Percentiles rank a stretch among this genome's conserved stretches.
These are phyloP conservation scores for Xerocomus brunneocitrinus DNA, from an alignment of 768 basidiomycete genomes.

Conservation along the genomic window DNA sequence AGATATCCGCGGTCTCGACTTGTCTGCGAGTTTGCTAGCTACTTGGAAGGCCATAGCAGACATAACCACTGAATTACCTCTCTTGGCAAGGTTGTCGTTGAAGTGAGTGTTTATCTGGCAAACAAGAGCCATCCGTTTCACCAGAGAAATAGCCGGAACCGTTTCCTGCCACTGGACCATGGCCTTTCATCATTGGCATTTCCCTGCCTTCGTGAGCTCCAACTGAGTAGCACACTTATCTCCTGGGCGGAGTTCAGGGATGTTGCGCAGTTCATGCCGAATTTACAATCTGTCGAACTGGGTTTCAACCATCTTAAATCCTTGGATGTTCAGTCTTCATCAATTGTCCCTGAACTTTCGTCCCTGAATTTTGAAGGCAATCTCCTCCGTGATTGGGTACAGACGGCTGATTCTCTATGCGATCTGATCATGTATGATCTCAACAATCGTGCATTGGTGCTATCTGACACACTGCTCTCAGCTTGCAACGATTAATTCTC, in stretches of 20 bases:
- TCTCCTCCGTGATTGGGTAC: constrained; percentile 51
- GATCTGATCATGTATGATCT: constrained; percentile 42
- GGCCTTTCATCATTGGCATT: constrained; percentile 41
- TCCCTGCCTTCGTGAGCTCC: constrained; percentile 53
- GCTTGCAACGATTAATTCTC: constrained; percentile 63
- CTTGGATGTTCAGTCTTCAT: constrained; percentile 22
- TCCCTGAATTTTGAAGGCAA: constrained; percentile 73
- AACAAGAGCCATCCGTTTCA: constrained; percentile 14
- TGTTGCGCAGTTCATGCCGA: constrained; percentile 51
- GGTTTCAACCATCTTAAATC: constrained; percentile 60
- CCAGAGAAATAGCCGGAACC: constrained; percentile 53
- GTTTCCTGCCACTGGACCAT: constrained; percentile 44
- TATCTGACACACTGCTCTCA: constrained; percentile 12
- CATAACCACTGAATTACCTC: constrained; percentile 59
- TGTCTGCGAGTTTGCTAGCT: constrained; percentile 70
- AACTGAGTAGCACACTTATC: constrained; percentile 69
- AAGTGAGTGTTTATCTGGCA: constrained; percentile 58
- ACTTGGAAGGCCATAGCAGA: constrained; percentile 64
- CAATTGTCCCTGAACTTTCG: constrained; percentile 32
- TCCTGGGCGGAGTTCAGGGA: constrained; percentile 63
- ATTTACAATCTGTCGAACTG: constrained; percentile 54
- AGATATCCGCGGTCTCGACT: constrained; percentile 79
- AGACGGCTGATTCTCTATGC: constrained; percentile 41
- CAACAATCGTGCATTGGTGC: neutral
- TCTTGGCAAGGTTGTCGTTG: constrained; percentile 61